Evolutionary conservation across 805 yeast genomes (phyloP).

Genomic region (Candida quercuum): DNA sequence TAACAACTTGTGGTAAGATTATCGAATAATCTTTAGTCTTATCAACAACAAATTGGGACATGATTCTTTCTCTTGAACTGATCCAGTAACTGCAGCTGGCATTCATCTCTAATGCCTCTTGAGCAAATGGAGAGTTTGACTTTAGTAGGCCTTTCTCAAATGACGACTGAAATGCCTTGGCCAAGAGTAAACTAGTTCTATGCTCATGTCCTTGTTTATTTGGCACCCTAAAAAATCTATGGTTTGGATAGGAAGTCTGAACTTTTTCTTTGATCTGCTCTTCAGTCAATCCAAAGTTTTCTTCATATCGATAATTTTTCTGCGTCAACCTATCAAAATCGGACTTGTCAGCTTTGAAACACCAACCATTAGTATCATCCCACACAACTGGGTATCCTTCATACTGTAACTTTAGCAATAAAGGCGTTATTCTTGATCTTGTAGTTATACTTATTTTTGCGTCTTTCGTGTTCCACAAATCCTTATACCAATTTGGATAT

Average conservation of each 20-base stretch:
- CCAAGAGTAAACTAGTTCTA: conserved; percentile 70
- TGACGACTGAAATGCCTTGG: conserved; percentile 65
- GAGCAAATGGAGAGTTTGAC: conserved; percentile 68
- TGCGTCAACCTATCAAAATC: conserved; percentile 26
- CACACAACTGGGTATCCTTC: conserved; percentile 79
- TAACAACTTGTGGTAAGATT: conserved; percentile 75
- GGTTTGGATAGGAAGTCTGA: conserved; percentile 8
- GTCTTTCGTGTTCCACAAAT: conserved; percentile 36
- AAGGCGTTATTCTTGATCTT: conserved; percentile 69
- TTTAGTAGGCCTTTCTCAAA: conserved; percentile 72
- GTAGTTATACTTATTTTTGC: conserved; percentile 55
- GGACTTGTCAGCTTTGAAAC: conserved; percentile 52
- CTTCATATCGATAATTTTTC: conserved; percentile 28
- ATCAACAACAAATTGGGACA: conserved; percentile 79
- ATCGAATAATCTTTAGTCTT: conserved; percentile 32
- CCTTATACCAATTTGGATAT: conserved; percentile 89
- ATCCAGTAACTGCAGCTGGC: conserved; percentile 89
- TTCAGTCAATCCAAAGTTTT: conserved; percentile 7
- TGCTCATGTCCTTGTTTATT: conserved; percentile 79
- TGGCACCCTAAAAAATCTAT: conserved; percentile 63
- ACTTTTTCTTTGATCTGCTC: not conserved
- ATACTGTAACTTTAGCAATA: conserved; percentile 76
- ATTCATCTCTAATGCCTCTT: conserved; percentile 71
- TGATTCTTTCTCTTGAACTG: conserved; percentile 80
- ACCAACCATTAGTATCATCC: conserved; percentile 83